These are phyloP conservation scores for Zarea fungicola DNA, from an alignment of 2,329 filamentous ascomycete genomes.

Conservation along the genomic window DNA sequence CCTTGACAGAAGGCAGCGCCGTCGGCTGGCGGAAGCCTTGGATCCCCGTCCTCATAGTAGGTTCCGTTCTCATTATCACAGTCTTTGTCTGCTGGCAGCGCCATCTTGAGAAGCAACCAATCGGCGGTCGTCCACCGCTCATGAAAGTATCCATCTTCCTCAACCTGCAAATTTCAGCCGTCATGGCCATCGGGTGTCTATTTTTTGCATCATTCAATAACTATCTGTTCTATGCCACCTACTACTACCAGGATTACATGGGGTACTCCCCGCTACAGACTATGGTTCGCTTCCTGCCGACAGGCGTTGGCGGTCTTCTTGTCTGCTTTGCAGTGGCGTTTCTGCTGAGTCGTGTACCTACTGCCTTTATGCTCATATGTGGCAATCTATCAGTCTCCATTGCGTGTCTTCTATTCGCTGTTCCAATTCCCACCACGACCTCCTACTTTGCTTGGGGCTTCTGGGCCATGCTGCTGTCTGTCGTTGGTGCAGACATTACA, in stretches of 20 bases:
- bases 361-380: conserved; percentile 51
- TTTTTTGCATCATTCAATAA: conserved; percentile 67
- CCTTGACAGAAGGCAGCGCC: conserved; percentile 64
- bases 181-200: conserved; percentile 59
- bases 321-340: conserved; percentile 51
- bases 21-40: conserved; percentile 62
- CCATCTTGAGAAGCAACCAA: conserved; percentile 27
- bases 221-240: conserved; percentile 62
- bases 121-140: conserved; percentile 44
- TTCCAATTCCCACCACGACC: conserved; percentile 54
- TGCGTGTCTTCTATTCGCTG: conserved; percentile 56
- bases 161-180: conserved; percentile 54
- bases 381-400: conserved; percentile 53
- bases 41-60: conserved; percentile 54
- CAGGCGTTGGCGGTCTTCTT: conserved; percentile 54
- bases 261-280: conserved; percentile 58
- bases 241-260: conserved; percentile 65
- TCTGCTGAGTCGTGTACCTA: conserved; percentile 53
- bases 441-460: conserved; percentile 65
- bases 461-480: conserved; percentile 59
- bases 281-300: conserved; percentile 63
- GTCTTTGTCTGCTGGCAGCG: conserved; percentile 58
- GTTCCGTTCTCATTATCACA: conserved; percentile 50
- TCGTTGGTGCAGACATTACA: conserved; percentile 61
- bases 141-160: conserved; percentile 62